A percentile compares a stretch with the other conserved stretches of the same genome.
Evolutionary conservation across 2,329 filamentous ascomycete species (phyloP).

Genomic region (Zasmidium angulare): DNA sequence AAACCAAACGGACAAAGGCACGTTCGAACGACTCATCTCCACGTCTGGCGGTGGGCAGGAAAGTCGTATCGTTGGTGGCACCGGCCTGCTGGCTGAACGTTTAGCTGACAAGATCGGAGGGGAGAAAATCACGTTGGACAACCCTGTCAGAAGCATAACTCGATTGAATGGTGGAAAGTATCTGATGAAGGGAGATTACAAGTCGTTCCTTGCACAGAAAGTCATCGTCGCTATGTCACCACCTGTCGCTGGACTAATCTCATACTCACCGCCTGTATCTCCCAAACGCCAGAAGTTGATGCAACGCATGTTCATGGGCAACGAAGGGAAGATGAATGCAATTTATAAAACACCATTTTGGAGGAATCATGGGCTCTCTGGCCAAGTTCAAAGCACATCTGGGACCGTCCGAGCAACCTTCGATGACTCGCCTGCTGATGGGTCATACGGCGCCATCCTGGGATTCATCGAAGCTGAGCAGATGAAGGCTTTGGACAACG

Average conservation of each 20-base stretch:
- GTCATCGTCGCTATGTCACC: conserved; percentile 21
- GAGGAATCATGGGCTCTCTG: conserved; percentile 23
- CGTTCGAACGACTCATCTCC: conserved; percentile 14
- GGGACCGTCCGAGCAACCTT: conserved; percentile 24
- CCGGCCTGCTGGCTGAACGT: conserved; percentile 11
- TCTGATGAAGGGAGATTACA: background rate
- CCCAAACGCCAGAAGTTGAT: conserved; percentile 11
- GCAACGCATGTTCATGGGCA: conserved; percentile 16
- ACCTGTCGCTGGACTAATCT: conserved; percentile 11
- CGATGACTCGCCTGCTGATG: conserved; percentile 25
- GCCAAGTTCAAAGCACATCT: conserved; percentile 20
- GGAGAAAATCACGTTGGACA: conserved; percentile 3
- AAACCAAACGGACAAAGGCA: conserved; percentile 14
- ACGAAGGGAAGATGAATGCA: conserved; percentile 15
- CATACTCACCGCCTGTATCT: conserved; percentile 13
- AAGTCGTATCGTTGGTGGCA: conserved; percentile 13
- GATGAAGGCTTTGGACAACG: conserved; percentile 24
- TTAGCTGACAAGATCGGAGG: conserved; percentile 13
- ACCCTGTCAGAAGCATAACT: conserved; percentile 8
- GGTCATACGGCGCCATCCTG: conserved; percentile 28
- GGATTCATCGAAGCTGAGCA: conserved; percentile 31
- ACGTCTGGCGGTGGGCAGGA: conserved; percentile 12
- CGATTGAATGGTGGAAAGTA: background rate
- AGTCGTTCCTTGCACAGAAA: conserved; percentile 9
- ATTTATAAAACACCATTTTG: conserved; percentile 24